Evolutionary conservation across 306 rosid genomes (phyloP), one percentile per base, ranked within the genome.

Genomic region (Sicyos baderoa): DNA sequence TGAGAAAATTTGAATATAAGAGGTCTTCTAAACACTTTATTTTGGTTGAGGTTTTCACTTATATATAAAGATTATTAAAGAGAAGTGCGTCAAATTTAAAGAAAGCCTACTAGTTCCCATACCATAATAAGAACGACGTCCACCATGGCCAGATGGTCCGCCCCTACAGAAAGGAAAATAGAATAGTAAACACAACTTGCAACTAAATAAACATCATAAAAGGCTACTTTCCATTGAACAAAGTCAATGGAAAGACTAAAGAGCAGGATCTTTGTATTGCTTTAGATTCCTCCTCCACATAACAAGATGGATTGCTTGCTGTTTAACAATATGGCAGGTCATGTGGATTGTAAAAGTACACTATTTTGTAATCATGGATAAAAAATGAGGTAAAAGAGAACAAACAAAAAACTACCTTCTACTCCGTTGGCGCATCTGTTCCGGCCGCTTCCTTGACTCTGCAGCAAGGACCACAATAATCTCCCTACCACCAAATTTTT

Each of bases 401-500:
- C 19, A 76, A 11, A 18, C 29, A 48, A 81, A 94, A 47, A 81
- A 94, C 90, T 95, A 88, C 72, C 50, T 5, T 76, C 96, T 83
- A 54, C 95, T 22, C 77, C 89, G 85, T 0, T 85, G 96, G 14
- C 95, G 96, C 99, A 94, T 94, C 75, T 94, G 91, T 75, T 94
- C 99, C 0, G 99, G 99, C 74, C 97, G 88, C 86, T 94, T 94
- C 83, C 99, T 88, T 14, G 95, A 74, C 86, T 94, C 97, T 18
- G 95, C 87, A 51, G 99, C 99, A 69, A 94, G 79, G 61, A 90
- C 99, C 23, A 94, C 99, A 16, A 91, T 72, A 79, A 94, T 94
- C 93, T 94, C 99, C 79, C 99, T 84, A 66, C 99, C 97, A 73
- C 97, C 99, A 85, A 94, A 90, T 42, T 82, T 87, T 72, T 88